Evolutionary conservation across 768 basidiomycete genomes (phyloP).

Genomic region (Mycena leptocephala): DNA sequence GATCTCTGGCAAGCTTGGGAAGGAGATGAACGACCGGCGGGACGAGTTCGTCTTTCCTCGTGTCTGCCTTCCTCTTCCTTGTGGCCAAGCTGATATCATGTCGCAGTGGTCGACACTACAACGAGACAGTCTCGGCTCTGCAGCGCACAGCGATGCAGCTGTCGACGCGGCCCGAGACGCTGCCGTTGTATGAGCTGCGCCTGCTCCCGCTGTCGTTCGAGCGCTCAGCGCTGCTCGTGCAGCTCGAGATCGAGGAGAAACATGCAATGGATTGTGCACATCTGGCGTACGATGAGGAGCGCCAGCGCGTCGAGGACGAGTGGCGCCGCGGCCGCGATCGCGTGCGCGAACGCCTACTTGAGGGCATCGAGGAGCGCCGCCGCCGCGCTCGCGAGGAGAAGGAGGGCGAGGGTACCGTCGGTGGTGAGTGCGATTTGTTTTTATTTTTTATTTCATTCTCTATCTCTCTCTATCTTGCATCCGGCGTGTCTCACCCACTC

Average conservation of each 20-base stretch:
- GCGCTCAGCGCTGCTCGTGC: conserved; percentile 81
- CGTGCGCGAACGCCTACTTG: conserved; percentile 83
- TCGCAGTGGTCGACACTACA: conserved; percentile 71
- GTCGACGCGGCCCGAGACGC: conserved; percentile 77
- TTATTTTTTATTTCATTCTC: conserved; percentile 18
- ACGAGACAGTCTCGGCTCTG: conserved; percentile 76
- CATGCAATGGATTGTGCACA: conserved; percentile 78
- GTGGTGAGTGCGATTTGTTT: conserved; percentile 68
- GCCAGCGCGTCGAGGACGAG: conserved; percentile 86
- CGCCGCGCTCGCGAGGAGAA: conserved; percentile 89
- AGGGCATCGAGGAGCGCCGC: conserved; percentile 89
- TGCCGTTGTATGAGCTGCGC: conserved; percentile 78
- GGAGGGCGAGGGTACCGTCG: conserved; percentile 87
- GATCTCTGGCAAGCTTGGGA: conserved; percentile 77
- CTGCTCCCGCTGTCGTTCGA: conserved; percentile 83
- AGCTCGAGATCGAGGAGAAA: conserved; percentile 78
- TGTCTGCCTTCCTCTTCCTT: too few relatives aligned
- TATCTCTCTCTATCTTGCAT: neutral
- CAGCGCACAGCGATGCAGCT: conserved; percentile 74
- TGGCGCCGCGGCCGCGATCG: conserved; percentile 84
- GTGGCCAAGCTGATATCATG: conserved; percentile 15
- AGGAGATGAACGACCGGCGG: conserved; percentile 81
- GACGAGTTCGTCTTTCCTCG: conserved; percentile 73
- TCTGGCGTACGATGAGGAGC: conserved; percentile 84
- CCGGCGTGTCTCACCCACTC: neutral